A percentile compares a stretch with the other conserved stretches of the same genome.
Conservation (phyloP, 1,284 basidiomycete species). For the Agroathelia rolfsii region DNA sequence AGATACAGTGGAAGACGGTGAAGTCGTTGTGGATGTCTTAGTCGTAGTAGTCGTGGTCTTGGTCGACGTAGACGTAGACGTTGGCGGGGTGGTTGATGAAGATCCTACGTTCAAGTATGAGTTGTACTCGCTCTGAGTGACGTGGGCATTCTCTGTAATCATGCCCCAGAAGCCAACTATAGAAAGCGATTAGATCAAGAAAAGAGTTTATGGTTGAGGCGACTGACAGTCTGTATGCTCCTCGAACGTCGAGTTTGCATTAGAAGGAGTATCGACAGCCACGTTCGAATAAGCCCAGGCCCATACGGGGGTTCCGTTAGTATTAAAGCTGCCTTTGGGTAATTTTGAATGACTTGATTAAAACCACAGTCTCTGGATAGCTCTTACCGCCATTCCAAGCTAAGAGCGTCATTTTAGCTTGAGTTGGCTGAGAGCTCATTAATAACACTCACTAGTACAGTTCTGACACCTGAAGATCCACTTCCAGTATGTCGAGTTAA, state of each 20-base stretch:
- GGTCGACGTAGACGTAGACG: conserved; percentile 19
- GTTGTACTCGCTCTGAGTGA: conserved; percentile 30
- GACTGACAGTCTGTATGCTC: conserved; percentile 37
- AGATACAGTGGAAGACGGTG: conserved; percentile 26
- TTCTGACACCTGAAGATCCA: conserved; percentile 26
- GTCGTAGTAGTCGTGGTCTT: conserved; percentile 20
- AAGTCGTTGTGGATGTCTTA: conserved; percentile 23
- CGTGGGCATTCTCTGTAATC: conserved; percentile 38
- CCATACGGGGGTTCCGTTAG: conserved; percentile 29
- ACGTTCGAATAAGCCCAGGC: conserved; percentile 42
- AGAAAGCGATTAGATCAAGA: background rate
- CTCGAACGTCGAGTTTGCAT: conserved; percentile 27
- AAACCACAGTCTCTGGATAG: too few relatives aligned
- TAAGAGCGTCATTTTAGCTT: too few relatives aligned
- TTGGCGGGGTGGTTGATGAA: conserved; percentile 15
- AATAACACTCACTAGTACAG: conserved; percentile 24
- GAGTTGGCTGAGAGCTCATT: too few relatives aligned
- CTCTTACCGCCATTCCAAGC: too few relatives aligned
- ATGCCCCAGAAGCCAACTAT: conserved; percentile 54
- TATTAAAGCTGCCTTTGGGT: conserved; percentile 25
- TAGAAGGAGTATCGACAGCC: conserved; percentile 25
- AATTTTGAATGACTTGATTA: too few relatives aligned
- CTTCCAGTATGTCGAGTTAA: conserved; percentile 26
- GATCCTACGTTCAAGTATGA: conserved; percentile 41
- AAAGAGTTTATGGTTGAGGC: background rate